Base-by-base conservation (phyloP, 768 basidiomycete species). In the Harrya chromipes region DNA sequence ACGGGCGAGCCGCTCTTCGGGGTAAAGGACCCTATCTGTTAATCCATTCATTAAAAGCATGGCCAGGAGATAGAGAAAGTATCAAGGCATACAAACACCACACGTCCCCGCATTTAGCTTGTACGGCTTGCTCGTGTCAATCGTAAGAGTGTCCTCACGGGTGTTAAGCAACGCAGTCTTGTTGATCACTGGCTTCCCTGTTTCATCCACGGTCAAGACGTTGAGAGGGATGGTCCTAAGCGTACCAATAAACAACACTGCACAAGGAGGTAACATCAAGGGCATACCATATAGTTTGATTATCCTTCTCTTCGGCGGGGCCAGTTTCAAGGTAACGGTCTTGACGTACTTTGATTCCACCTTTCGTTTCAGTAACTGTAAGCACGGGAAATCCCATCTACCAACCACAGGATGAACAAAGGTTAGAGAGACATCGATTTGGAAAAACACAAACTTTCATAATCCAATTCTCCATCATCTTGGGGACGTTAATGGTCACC, bases 321-420 rank as follows among this genome's bases (percentile, higher is more conserved):
- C 93, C 94, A 0, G 85, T 88, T 63, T 90, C 87, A 40, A 98
- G 73, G 79, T 97, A 98, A 17, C 97, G 79, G 64, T 97, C 90
- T 70, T 98, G 97, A 29, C 84, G 82, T 46, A 98, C 76, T 48
- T 74, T 77, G 58, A 99, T 83, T 10, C 85, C 85, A 38, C 77
- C 79, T 1, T 74, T 66, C 12, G 75, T 79, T 69, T 97, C 94
- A 2, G 82, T 86, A 39, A 98, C 90, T 27, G 83, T 87, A 47
- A 98, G 66, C 21, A 98, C 84, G 1, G 97, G 97, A 74, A 86
- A 97, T 14, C 97, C 97, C 49, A 81, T 75, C 79, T 78, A 41
- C 16, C 36, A 27, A 7, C 19, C 38, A 49, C 27, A 37, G 12
- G 9, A 12, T 53, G 26, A 35, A 13, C 33, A 23, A 6, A 12